These are phyloP conservation scores for Mycena rebaudengoi DNA, from an alignment of 768 basidiomycete species.

Conservation along the genomic window DNA sequence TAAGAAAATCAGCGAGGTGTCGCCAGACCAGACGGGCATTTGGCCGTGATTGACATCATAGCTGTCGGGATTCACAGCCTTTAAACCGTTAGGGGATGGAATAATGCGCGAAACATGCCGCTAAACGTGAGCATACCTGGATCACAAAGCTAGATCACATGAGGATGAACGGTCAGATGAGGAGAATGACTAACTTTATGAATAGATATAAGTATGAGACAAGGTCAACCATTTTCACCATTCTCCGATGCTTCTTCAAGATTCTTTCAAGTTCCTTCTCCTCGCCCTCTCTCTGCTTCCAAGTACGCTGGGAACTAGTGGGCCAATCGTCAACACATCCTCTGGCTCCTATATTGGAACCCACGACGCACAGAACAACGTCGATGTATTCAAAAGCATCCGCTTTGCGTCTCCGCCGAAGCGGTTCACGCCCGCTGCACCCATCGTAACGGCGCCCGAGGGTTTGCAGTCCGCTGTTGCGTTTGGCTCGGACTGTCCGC, in stretches of 20 bases:
- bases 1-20: too few relatives aligned
- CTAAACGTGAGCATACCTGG: too few relatives aligned
- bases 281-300: background rate
- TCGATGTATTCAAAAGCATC: slow-evolving; percentile 8
- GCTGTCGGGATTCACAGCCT: too few relatives aligned
- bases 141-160: slow-evolving; percentile 4
- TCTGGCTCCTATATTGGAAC: slow-evolving; percentile 5
- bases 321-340: slow-evolving; percentile 1
- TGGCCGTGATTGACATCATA: too few relatives aligned
- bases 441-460: background rate
- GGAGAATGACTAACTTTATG: background rate
- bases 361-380: background rate
- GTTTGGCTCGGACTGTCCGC: slow-evolving; percentile 1
- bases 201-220: background rate
- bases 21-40: too few relatives aligned
- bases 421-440: slow-evolving; percentile 2
- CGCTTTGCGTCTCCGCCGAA: background rate
- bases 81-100: too few relatives aligned
- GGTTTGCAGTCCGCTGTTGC: background rate
- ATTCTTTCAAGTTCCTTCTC: background rate
- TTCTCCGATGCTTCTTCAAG: background rate
- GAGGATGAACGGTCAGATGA: background rate
- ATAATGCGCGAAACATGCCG: too few relatives aligned
- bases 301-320: too few relatives aligned
- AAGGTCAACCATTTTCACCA: too few relatives aligned